Evolutionary conservation across 345 rosid genomes (phyloP), one percentile per base, ranked within the genome.

Genomic region (Brassica nigra): DNA sequence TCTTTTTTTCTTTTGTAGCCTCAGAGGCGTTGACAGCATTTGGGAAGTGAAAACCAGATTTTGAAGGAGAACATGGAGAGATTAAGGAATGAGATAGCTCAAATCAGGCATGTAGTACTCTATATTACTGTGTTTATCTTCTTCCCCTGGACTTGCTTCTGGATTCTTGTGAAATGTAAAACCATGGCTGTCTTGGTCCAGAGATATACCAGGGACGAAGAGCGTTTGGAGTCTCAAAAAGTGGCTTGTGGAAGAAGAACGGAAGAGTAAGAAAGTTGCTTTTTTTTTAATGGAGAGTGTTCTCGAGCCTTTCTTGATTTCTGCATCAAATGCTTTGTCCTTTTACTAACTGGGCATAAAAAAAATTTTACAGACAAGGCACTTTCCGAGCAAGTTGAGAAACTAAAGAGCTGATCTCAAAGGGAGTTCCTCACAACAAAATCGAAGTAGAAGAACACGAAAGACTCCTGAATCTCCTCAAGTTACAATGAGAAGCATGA

Each of bases 21-120:
- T 87, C 98, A 8, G 97, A 92, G 82, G 92, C 90, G 83, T 62
- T 92, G 77, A 85, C 89, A 87, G 58, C 87, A 88, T 83, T 76
- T 92, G 82, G 82, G 70, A 79, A 81, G 78, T 81, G 94, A 92
- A 82, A 92, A 92, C 34, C 77, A 85, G 66, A 78, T 71, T 75
- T 77, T 92, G 77, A 67, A 61, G 7, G 82, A 65, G 29, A 84
- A 82, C 76, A 83, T 87, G 42, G 81, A 83, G 42, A 85, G 83
- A 9, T 75, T 90, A 82, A 87, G 74, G 84, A 82, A 15, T 80
- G 87, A 91, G 77, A 81, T 84, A 62, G 70, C 84, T 71, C 84
- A 89, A 52, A 55, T 82, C 71, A 89, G 94, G 97, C 81, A 85
- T 77, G 54, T 47, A 3, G 83, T 63, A 73, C 63, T 8, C 37